phyloP scores from a whole-genome alignment of 2,329 filamentous ascomycete genomes.

The Alternaria consortialis region DNA sequence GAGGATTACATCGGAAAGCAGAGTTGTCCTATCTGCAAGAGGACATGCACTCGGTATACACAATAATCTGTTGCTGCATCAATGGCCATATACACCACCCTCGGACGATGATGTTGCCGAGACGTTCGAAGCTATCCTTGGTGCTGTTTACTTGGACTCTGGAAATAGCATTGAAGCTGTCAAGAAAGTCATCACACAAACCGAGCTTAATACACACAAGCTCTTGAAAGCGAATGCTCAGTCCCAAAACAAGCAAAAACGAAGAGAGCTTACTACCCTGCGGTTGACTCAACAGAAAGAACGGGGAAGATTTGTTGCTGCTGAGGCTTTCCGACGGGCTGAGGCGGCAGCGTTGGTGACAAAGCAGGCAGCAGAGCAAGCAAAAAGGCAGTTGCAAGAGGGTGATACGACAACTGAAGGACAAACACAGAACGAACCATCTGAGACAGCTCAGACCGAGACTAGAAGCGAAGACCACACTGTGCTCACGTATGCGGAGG shows the following conservation, averaged over 20 bases:
- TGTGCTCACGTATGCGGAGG: neutral
- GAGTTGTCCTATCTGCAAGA: slow-evolving; percentile 10
- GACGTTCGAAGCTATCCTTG: slow-evolving; percentile 33
- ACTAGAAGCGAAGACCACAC: neutral
- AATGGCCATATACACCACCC: neutral
- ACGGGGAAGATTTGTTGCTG: neutral
- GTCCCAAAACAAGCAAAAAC: neutral
- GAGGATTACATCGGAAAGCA: slow-evolving; percentile 5
- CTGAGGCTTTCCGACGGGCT: neutral
- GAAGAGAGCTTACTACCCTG: neutral
- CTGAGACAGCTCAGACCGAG: neutral
- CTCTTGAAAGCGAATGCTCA: slow-evolving; percentile 10
- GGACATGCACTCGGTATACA: slow-evolving; percentile 20
- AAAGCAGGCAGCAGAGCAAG: no score
- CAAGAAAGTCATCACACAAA: slow-evolving; percentile 14
- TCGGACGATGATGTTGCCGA: slow-evolving; percentile 22
- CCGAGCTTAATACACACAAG: slow-evolving; percentile 20
- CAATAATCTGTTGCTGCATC: slow-evolving; percentile 12
- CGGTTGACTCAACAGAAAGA: neutral
- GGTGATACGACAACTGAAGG: neutral
- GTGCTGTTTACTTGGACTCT: slow-evolving; percentile 36
- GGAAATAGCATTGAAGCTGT: slow-evolving; percentile 15
- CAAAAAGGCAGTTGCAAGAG: neutral
- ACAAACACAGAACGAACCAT: neutral
- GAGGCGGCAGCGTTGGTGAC: neutral